Conservation (phyloP, 176 grass and related monocot genomes). For the Carex parvula region DNA sequence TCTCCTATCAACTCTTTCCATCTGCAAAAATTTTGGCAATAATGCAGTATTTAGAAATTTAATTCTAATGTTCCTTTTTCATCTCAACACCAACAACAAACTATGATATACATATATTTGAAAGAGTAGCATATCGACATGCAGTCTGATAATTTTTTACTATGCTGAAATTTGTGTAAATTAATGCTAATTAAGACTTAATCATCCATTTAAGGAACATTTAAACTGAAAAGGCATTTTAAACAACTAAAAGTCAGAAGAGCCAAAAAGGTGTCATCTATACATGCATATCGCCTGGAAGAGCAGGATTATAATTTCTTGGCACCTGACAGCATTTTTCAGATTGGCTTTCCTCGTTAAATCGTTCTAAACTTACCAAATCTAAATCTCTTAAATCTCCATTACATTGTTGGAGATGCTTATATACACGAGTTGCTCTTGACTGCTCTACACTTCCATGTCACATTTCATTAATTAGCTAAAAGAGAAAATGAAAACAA, state of each 20-base stretch:
- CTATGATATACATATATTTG: neutral
- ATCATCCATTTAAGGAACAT: neutral
- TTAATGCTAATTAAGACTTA: neutral
- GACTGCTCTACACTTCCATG: neutral
- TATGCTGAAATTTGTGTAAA: neutral
- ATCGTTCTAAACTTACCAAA: neutral
- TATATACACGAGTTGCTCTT: neutral
- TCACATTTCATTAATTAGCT: neutral
- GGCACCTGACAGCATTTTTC: neutral
- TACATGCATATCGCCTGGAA: neutral
- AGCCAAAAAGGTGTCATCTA: neutral
- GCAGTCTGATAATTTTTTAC: neutral
- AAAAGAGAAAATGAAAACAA: neutral
- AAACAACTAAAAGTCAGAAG: neutral
- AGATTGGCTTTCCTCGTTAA: neutral
- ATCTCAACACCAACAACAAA: neutral
- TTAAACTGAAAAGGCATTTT: neutral
- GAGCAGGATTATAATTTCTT: neutral
- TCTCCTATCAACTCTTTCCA: slow-evolving; percentile 72
- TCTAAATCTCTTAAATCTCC: neutral
- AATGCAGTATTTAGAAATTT: neutral
- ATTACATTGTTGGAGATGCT: neutral
- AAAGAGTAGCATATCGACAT: neutral
- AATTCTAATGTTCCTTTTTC: neutral
- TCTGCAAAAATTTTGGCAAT: slow-evolving; percentile 26